Evolutionary conservation across 73 alveolate genomes (phyloP).

Genomic region (Breviolum minutum): DNA sequence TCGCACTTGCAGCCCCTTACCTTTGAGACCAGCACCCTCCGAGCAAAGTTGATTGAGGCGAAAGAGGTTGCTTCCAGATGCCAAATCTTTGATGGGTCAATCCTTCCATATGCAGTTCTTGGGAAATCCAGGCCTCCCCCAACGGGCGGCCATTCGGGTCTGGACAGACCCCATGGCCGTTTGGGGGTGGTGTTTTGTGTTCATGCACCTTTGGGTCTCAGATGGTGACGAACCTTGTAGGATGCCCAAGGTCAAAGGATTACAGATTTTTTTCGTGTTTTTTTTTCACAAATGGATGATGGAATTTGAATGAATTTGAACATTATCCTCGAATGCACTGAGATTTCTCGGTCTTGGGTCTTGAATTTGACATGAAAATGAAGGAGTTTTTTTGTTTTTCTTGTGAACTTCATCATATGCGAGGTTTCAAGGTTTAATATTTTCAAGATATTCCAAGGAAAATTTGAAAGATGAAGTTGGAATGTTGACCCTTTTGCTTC

Average conservation of each 20-base stretch:
- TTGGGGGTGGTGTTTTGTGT: too few species aligned
- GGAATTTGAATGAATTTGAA: neutral
- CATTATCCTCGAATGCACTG: neutral
- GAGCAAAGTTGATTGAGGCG: slow-evolving; percentile 23
- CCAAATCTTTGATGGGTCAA: slow-evolving; percentile 72
- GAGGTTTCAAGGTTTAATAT: neutral
- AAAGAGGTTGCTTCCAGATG: slow-evolving; percentile 48
- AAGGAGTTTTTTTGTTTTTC: too few species aligned
- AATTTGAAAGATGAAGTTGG: neutral
- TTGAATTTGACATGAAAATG: too few species aligned
- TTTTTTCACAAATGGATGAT: neutral
- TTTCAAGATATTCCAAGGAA: neutral
- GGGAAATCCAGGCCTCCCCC: slow-evolving; percentile 59
- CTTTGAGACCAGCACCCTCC: too few species aligned
- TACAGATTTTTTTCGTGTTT: too few species aligned
- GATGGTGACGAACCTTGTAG: neutral
- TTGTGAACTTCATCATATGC: too few species aligned
- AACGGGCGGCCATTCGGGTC: neutral
- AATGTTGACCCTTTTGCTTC: too few species aligned
- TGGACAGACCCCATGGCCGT: too few species aligned
- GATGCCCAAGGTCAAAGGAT: neutral
- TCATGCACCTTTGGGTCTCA: neutral
- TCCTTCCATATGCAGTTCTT: slow-evolving; percentile 92
- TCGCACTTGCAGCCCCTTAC: too few species aligned
- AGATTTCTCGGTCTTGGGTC: too few species aligned